Evolutionary conservation across 441 rosid species (phyloP), one percentile per base, ranked within the genome.

Genomic region (Omphalea diandra): DNA sequence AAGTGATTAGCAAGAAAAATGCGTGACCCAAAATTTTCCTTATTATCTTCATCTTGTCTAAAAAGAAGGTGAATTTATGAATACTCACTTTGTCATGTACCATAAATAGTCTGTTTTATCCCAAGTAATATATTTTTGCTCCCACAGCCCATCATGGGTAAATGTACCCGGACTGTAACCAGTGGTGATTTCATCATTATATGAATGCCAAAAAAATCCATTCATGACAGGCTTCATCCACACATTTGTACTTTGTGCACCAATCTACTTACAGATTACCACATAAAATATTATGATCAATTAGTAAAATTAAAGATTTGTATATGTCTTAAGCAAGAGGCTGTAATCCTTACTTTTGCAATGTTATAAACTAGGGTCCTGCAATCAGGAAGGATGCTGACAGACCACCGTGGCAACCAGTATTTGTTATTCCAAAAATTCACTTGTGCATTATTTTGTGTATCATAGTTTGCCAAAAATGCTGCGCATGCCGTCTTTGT

Each of bases 301-400:
- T 5, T 24, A 20, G 0, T n/a, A 50, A 0, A 1, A 50, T 18
- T 18, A 49, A 47, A 15, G 15, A 15, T n/a, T 7, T 49, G 44
- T 40, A 40, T 40, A 1, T 40, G 12, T 11, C 7, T 50, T n/a
- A 18, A 1, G 7, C 7, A 38, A 38, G 4, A 38, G 43, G 7
- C 24, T 20, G 3, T 50, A 20, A 2, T 69, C 53, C 87, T 82
- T 73, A 93, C 99, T 87, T 88, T 88, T 72, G 97, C 98, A 29
- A 98, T 93, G 85, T 95, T 95, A 76, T 83, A 93, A 70, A 83
- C 92, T 7, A 86, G 89, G 75, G 86, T 93, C 85, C 89, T 89
- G 91, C 98, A 95, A 81, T 93, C 99, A n/a, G 98, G 99, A 49
- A 95, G 96, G 74, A 95, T 77, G 80, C 99, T 95, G 73, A 95